Base-by-base conservation (phyloP, 148 eudicot species). In the Amaranthus cruentus region DNA sequence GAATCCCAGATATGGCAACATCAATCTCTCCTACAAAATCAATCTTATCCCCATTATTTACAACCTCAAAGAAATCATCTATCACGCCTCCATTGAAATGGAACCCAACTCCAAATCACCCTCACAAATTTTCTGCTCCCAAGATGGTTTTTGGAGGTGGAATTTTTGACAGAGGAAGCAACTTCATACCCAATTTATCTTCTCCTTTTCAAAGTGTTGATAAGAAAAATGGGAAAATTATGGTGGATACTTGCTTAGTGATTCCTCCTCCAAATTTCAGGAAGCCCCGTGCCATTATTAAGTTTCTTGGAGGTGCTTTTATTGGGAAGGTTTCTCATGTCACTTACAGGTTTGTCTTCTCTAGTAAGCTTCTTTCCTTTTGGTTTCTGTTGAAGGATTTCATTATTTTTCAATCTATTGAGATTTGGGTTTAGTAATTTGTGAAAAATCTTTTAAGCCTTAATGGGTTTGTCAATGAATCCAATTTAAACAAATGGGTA, bases 241-340 rank as follows among this genome's bases (percentile, higher is more conserved):
- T 62, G 68, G 83, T 86, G 57, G 94, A 83, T 58, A 79, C 97
- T 77, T 95, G 99, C 73, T 81, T 92, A 70, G 89, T 95, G 12
- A 72, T 90, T 50, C 94, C 96, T 79, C 99, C 99, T 3, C 83
- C 89, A 9, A 83, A 83, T 54, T 82, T 82, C 18, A 80, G 53
- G 78, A 87, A 87, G 75, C 97, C 96, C 10, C 85, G 82, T 53
- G 99, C 86, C 5, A 74, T 95, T 56, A 70, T 95, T 55, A 82
- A 92, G 71, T 90, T 95, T 70, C 79, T 95, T 52, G 99, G 99
- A 62, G 99, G 99, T 11, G 99, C 99, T n/a, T 85, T 83, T 71
- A 78, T 95, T 83, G 99, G 99, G 43, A 97, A 97, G 11, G 87
- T 95, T 69, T 93, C 99, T 66, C 93, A 95, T 77, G 96, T 89